Conservation (phyloP, 306 rosid genomes). For the Cucumis cinereus region DNA sequence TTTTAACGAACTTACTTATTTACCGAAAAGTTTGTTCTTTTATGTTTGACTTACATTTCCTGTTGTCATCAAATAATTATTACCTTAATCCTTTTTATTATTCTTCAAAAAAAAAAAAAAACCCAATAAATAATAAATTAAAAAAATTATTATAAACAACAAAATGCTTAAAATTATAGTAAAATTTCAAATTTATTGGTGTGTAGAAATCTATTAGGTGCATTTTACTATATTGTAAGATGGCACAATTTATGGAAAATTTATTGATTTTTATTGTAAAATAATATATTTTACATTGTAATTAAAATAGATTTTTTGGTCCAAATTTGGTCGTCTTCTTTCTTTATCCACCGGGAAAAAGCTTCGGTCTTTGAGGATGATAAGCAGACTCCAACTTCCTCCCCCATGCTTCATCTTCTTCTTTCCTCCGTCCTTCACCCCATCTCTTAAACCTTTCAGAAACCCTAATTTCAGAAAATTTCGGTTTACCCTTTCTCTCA, state of each 20-base stretch:
- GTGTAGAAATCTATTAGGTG: too few species aligned
- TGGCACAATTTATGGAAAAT: too few species aligned
- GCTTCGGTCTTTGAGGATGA: constrained; percentile 2
- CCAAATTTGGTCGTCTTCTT: not conserved
- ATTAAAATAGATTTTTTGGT: not conserved
- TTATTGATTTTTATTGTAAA: not conserved
- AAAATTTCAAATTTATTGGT: too few species aligned
- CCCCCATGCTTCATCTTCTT: not conserved
- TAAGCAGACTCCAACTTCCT: constrained; percentile 7
- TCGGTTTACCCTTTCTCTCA: not conserved
- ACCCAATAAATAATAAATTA: too few species aligned
- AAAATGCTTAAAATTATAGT: too few species aligned
- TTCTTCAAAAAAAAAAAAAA: too few species aligned
- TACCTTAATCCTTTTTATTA: too few species aligned
- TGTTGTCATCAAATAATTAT: too few species aligned
- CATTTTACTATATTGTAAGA: too few species aligned
- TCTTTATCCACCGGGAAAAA: not conserved
- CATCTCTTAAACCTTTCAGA: constrained; percentile 14
- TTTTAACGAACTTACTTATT: not conserved
- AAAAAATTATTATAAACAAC: too few species aligned
- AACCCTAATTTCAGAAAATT: constrained; percentile 14
- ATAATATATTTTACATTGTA: not conserved
- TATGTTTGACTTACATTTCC: not conserved
- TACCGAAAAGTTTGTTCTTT: not conserved
- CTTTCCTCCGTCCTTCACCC: constrained; percentile 2